These are phyloP conservation scores for Ophiostoma perfectum DNA, from an alignment of 2,329 filamentous ascomycete species.

Conservation along the genomic window DNA sequence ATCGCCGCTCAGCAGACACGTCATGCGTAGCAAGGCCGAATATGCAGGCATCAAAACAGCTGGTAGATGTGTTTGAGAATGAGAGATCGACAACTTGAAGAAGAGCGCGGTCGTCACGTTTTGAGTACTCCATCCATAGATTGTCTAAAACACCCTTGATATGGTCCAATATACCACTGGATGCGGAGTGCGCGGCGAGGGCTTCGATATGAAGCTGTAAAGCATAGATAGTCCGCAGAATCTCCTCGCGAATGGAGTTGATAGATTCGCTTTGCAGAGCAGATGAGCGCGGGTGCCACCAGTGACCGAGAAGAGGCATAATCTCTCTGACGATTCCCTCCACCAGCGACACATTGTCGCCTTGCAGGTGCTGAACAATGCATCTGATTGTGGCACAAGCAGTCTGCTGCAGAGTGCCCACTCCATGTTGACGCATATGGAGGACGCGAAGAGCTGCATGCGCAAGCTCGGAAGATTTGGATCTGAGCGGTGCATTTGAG, in stretches of 20 bases:
- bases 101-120: slow-evolving; percentile 62
- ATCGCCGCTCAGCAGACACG: slow-evolving; percentile 52
- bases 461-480: slow-evolving; percentile 52
- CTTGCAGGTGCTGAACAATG: slow-evolving; percentile 59
- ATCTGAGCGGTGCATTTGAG: slow-evolving; percentile 61
- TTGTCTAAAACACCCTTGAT: slow-evolving; percentile 63
- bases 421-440: slow-evolving; percentile 50
- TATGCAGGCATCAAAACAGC: slow-evolving; percentile 44
- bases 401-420: slow-evolving; percentile 61
- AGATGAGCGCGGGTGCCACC: slow-evolving; percentile 68
- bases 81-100: slow-evolving; percentile 73
- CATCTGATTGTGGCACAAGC: slow-evolving; percentile 72
- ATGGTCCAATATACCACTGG: slow-evolving; percentile 39
- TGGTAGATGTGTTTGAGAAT: slow-evolving; percentile 45
- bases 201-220: slow-evolving; percentile 59
- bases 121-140: slow-evolving; percentile 73
- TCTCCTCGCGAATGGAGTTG: slow-evolving; percentile 65
- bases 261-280: slow-evolving; percentile 49
- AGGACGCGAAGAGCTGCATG: slow-evolving; percentile 56
- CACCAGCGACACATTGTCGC: slow-evolving; percentile 62
- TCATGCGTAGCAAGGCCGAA: slow-evolving; percentile 53
- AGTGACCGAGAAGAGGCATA: slow-evolving; percentile 64
- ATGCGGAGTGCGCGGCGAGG: slow-evolving; percentile 42
- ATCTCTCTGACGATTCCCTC: slow-evolving; percentile 55
- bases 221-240: slow-evolving; percentile 67